Evolutionary conservation across 805 yeast species (phyloP).

Genomic region (Teunomyces lycoperdinae): DNA sequence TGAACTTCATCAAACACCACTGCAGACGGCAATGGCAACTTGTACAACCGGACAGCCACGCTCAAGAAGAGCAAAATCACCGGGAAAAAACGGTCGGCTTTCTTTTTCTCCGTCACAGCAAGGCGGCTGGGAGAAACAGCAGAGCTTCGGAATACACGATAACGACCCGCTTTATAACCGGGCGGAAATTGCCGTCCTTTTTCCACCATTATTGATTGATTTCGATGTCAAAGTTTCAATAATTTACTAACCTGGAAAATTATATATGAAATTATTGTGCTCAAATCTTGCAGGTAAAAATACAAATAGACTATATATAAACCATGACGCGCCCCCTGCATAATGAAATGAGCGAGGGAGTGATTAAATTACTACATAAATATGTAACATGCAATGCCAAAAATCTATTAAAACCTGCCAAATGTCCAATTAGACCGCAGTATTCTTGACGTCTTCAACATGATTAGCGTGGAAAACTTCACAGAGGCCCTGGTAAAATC

Average conservation of each 20-base stretch:
- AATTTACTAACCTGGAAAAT: too few relatives aligned
- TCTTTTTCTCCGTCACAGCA: slow-evolving; percentile 10
- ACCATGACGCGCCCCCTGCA: too few relatives aligned
- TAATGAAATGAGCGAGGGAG: too few relatives aligned
- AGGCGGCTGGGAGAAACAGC: slow-evolving; percentile 13
- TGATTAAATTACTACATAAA: background rate
- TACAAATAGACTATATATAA: too few relatives aligned
- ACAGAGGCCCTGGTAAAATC: background rate
- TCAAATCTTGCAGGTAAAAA: too few relatives aligned
- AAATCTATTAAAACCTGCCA: background rate
- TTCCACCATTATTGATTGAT: background rate
- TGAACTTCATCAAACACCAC: slow-evolving; percentile 51
- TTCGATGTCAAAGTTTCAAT: background rate
- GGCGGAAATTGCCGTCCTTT: slow-evolving; percentile 14
- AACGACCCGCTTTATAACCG: slow-evolving; percentile 28
- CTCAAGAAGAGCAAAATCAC: slow-evolving; percentile 21
- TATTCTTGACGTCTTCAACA: background rate
- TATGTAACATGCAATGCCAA: background rate
- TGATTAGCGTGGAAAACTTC: background rate
- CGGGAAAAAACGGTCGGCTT: slow-evolving; percentile 19
- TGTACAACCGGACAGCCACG: slow-evolving; percentile 27
- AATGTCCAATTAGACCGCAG: background rate
- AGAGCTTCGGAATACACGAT: slow-evolving; percentile 29
- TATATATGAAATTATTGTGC: too few relatives aligned
- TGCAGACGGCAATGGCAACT: slow-evolving; percentile 32